phyloP scores from a whole-genome alignment of 257 asterid species.

The Forsythia suspensa region DNA sequence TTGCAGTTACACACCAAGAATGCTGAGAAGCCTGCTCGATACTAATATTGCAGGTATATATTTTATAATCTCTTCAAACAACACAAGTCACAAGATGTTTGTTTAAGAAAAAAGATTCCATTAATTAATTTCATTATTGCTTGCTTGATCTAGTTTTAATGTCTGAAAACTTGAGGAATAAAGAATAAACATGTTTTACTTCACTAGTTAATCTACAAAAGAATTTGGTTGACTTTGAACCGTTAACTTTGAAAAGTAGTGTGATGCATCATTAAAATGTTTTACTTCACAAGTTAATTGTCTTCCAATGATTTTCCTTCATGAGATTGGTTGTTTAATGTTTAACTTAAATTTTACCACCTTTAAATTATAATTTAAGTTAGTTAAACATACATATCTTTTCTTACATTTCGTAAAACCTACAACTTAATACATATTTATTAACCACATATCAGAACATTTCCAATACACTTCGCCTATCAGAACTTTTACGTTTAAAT shows the following conservation, averaged over 20 bases:
- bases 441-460: too few relatives aligned
- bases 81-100: background rate
- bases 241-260: background rate
- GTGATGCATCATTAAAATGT: background rate
- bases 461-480: too few relatives aligned
- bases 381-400: too few relatives aligned
- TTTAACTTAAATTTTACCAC: too few relatives aligned
- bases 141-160: background rate
- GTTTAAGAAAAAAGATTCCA: background rate
- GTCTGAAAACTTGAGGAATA: background rate
- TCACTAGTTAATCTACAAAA: too few relatives aligned
- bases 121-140: background rate
- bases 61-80: background rate
- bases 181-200: background rate
- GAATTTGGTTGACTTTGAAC: too few relatives aligned
- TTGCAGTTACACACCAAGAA: conserved; percentile 32
- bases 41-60: conserved; percentile 37
- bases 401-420: too few relatives aligned
- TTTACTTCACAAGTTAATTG: background rate
- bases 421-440: too few relatives aligned
- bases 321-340: too few relatives aligned
- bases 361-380: too few relatives aligned
- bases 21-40: conserved; percentile 29
- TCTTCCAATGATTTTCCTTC: background rate
- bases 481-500: too few relatives aligned